These are phyloP conservation scores for Cenchrus fungigraminus DNA, from an alignment of 176 grass and related monocot species.

Conservation along the genomic window DNA sequence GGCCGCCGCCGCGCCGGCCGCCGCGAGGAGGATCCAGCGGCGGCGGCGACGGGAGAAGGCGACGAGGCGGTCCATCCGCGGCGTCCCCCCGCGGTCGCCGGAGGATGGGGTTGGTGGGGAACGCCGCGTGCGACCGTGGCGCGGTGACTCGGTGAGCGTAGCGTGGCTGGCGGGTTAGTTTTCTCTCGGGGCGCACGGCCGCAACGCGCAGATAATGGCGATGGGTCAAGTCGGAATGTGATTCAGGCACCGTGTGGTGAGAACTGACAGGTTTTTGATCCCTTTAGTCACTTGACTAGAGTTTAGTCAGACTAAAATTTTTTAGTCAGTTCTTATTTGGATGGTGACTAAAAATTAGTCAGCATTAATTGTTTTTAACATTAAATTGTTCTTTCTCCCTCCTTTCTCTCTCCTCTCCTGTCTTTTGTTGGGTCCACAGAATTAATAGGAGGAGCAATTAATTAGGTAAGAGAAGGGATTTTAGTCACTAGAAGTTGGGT, in stretches of 20 bases:
- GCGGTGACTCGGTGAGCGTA: neutral
- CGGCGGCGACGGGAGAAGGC: conserved; percentile 58
- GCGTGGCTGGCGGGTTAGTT: conserved; percentile 34
- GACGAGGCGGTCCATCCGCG: conserved; percentile 49
- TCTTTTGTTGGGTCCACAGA: no score
- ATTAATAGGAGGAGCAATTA: no score
- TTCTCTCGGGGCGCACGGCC: neutral
- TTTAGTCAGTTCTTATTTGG: no score
- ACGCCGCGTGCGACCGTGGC: conserved; percentile 1
- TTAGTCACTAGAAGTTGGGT: no score
- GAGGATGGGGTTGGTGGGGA: neutral
- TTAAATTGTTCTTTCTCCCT: no score
- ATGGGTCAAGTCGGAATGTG: neutral
- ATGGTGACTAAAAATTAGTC: no score
- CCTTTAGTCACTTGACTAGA: no score
- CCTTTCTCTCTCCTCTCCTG: no score
- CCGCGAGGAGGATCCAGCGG: conserved; percentile 56
- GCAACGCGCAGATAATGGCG: neutral
- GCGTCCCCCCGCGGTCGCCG: neutral
- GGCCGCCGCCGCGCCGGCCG: conserved; percentile 36
- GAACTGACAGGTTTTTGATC: neutral
- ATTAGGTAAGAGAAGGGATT: no score
- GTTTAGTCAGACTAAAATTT: no score
- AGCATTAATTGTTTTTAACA: no score
- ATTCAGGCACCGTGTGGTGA: neutral